These are phyloP conservation scores for Nemania abortiva DNA, from an alignment of 2,329 filamentous ascomycete species.

Conservation along the genomic window DNA sequence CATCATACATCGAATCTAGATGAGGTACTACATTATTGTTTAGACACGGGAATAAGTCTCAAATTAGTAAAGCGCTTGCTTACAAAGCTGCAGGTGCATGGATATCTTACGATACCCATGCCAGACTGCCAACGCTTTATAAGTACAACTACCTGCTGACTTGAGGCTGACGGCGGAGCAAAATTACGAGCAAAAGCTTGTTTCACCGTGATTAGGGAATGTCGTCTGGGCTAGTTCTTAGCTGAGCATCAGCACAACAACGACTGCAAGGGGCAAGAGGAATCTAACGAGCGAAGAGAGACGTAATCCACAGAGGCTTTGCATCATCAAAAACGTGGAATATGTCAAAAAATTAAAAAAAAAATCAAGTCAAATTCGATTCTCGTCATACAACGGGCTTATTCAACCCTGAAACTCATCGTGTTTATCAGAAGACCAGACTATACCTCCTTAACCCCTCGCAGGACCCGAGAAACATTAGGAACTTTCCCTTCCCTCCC, in stretches of 20 bases:
- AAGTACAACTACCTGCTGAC: too few species aligned
- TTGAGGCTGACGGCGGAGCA: too few species aligned
- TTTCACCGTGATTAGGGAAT: too few species aligned
- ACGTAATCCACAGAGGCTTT: too few species aligned
- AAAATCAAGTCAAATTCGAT: not conserved
- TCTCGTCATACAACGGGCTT: not conserved
- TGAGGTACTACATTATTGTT: too few species aligned
- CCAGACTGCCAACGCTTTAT: not conserved
- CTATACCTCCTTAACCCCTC: not conserved
- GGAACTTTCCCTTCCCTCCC: not conserved
- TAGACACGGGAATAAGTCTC: not conserved
- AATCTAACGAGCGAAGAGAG: too few species aligned
- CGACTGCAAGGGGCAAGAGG: too few species aligned
- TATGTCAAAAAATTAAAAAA: not conserved
- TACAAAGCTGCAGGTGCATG: not conserved
- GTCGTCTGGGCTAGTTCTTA: too few species aligned
- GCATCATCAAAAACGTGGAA: too few species aligned
- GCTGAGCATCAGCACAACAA: too few species aligned
- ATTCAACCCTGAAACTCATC: not conserved
- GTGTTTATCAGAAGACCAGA: constrained; percentile 1
- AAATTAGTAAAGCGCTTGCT: constrained; percentile 2
- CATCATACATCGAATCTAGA: too few species aligned
- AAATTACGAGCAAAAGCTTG: too few species aligned
- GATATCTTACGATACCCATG: not conserved
- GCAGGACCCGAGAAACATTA: constrained; percentile 1